Evolutionary conservation across 208 protist genomes (phyloP).

Genomic region (Crithidia sp.): DNA sequence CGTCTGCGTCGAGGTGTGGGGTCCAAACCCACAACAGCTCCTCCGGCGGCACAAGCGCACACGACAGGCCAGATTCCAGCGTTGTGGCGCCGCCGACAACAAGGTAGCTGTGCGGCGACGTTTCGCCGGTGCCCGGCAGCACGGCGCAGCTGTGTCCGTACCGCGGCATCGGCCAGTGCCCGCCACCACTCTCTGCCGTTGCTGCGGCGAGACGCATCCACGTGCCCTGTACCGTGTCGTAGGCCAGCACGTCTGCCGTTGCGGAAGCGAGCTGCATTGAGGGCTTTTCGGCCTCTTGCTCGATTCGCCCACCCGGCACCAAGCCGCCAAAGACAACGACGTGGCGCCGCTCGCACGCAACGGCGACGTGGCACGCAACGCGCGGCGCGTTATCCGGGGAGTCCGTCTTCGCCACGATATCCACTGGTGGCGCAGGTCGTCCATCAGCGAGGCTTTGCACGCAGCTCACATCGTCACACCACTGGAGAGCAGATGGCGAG

Average conservation of each 20-base stretch:
- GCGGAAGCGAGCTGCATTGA: conserved; percentile 7
- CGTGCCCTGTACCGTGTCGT: conserved; percentile 39
- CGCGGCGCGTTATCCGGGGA: conserved; percentile 17
- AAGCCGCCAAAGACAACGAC: conserved; percentile 64
- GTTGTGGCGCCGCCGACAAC: conserved; percentile 40
- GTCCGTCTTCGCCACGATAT: background rate
- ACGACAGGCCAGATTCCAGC: background rate
- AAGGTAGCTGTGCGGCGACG: conserved; percentile 21
- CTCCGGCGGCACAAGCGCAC: conserved; percentile 36
- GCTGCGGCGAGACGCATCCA: conserved; percentile 28
- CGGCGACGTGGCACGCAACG: conserved; percentile 58
- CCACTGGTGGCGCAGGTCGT: conserved; percentile 21
- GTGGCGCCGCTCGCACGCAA: conserved; percentile 30
- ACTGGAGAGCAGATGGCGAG: conserved; percentile 11
- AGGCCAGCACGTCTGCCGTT: conserved; percentile 44
- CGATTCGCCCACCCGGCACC: background rate
- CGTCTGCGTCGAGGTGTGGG: conserved; percentile 14
- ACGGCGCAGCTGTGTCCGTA: conserved; percentile 54
- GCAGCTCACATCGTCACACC: conserved; percentile 23
- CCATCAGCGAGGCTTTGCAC: conserved; percentile 24
- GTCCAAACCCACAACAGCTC: conserved; percentile 69
- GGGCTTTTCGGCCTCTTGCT: background rate
- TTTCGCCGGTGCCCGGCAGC: conserved; percentile 45
- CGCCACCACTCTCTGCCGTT: background rate
- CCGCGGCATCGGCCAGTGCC: conserved; percentile 57